Evolutionary conservation across 2,329 filamentous ascomycete species (phyloP), one percentile per base, ranked within the genome.

Genomic region (Fusarium albosuccineum): DNA sequence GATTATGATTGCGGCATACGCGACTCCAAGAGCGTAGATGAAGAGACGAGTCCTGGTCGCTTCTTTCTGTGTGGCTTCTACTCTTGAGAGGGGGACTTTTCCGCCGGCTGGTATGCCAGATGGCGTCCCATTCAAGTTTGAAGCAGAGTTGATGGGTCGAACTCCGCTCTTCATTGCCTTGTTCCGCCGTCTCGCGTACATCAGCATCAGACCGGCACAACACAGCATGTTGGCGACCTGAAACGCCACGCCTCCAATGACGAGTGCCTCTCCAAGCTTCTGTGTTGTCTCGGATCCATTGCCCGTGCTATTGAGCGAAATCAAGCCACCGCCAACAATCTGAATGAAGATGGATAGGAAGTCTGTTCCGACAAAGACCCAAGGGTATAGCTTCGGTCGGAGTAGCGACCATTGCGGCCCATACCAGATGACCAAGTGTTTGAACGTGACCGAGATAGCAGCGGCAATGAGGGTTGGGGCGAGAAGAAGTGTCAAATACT

Each of bases 311-410:
- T 57, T 44, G 40, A 68, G 27, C 2, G 66, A 62, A 13, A 54
- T 57, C 5, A 72, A 46, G 2, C 58, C 69, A 33, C 68, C 67
- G 1, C 74, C 73, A 4, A 62, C 42, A 3, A 62, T 48, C 33
- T 76, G 74, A 6, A 76, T 51, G 17, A 73, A 42, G 27, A 76
- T 74, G n/a, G 80, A 82, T 39, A 82, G 63, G 49, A 83, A 67
- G 62, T 86, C 84, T 70, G 79, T 82, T 4, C 79, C 76, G 57
- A 86, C 82, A 74, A 86, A 86, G 53, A 86, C 80, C 64, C 79
- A 82, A 3, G 83, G 82, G 65, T 85, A 85, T 1, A 81, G 76
- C 6, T 69, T 73, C 1, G 84, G 81, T 26, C 73, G 75, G 29
- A 84, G 67, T 2, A 78, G 70, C 0, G 80, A 82, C 62, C 77